Percentiles rank a stretch among this genome's conserved stretches.
These are phyloP conservation scores for Globisporangium ultimum DNA, from an alignment of 352 stramenopile genomes.

Conservation along the genomic window DNA sequence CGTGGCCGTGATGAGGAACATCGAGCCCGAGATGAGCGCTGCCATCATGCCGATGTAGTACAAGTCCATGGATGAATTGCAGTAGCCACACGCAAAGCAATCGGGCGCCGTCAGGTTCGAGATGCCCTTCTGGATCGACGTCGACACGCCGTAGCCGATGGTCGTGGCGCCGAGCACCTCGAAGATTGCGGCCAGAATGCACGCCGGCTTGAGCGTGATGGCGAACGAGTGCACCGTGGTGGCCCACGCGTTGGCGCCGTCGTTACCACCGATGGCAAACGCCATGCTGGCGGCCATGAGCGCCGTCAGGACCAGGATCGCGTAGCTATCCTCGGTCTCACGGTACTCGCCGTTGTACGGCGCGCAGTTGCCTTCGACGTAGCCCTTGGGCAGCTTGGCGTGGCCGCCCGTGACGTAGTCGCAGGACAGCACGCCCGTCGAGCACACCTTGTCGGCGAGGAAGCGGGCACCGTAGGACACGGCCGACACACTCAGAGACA, in stretches of 20 bases:
- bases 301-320: conserved; percentile 18
- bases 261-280: conserved; percentile 69
- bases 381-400: background rate
- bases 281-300: conserved; percentile 27
- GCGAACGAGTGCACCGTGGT: conserved; percentile 71
- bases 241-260: conserved; percentile 86
- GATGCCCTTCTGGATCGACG: conserved; percentile 62
- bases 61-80: conserved; percentile 47
- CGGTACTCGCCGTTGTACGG: conserved; percentile 24
- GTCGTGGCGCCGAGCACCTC: conserved; percentile 81
- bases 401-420: background rate
- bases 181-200: conserved; percentile 68
- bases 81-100: conserved; percentile 34
- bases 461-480: background rate
- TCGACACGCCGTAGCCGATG: conserved; percentile 71
- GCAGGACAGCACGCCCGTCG: background rate
- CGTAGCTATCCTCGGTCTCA: conserved; percentile 20
- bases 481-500: background rate
- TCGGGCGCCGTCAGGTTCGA: conserved; percentile 17
- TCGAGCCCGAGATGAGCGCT: conserved; percentile 37
- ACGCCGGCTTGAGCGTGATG: conserved; percentile 62
- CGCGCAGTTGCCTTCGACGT: conserved; percentile 9
- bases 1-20: conserved; percentile 57
- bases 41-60: conserved; percentile 69
- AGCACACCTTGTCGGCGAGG: conserved; percentile 1